These are phyloP conservation scores for Pulveroboletus sp. DNA, from an alignment of 1,284 basidiomycete species.

Conservation along the genomic window DNA sequence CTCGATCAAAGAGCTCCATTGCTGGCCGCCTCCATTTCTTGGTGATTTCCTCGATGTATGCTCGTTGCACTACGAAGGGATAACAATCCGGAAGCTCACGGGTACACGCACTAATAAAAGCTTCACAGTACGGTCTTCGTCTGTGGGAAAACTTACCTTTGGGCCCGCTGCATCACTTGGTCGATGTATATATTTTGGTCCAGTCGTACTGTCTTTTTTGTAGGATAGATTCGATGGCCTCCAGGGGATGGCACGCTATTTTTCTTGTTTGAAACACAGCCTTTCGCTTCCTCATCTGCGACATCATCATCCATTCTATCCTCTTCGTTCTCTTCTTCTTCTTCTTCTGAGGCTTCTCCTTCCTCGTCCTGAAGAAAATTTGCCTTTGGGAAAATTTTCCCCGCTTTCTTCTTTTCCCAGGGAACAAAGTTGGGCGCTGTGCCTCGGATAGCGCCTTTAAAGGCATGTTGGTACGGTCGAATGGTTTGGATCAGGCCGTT, in stretches of 20 bases:
- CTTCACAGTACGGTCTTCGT: neutral
- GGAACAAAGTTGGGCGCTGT: constrained; percentile 53
- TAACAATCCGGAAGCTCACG: constrained; percentile 65
- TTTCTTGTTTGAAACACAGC: neutral
- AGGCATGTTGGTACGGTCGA: constrained; percentile 48
- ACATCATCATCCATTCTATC: constrained; percentile 29
- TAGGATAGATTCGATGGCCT: neutral
- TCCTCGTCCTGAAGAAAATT: constrained; percentile 40
- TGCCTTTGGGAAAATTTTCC: neutral
- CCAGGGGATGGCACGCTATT: too few species aligned
- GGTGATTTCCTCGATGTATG: constrained; percentile 48
- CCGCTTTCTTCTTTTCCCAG: constrained; percentile 18
- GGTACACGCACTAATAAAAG: constrained; percentile 51
- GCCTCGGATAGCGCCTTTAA: constrained; percentile 45
- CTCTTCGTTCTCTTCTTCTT: constrained; percentile 32
- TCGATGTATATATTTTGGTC: constrained; percentile 49
- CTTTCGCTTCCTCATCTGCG: too few species aligned
- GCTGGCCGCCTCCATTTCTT: constrained; percentile 52
- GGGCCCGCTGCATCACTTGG: constrained; percentile 50
- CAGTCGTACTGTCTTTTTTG: neutral
- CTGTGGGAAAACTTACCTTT: constrained; percentile 37
- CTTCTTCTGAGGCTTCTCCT: too few species aligned
- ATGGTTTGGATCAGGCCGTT: constrained; percentile 55
- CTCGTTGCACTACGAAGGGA: constrained; percentile 58
- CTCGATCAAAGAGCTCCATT: constrained; percentile 44